Evolutionary conservation across 1,139 yeast genomes (phyloP), one percentile per base, ranked within the genome.

Genomic region (Candida anutae): DNA sequence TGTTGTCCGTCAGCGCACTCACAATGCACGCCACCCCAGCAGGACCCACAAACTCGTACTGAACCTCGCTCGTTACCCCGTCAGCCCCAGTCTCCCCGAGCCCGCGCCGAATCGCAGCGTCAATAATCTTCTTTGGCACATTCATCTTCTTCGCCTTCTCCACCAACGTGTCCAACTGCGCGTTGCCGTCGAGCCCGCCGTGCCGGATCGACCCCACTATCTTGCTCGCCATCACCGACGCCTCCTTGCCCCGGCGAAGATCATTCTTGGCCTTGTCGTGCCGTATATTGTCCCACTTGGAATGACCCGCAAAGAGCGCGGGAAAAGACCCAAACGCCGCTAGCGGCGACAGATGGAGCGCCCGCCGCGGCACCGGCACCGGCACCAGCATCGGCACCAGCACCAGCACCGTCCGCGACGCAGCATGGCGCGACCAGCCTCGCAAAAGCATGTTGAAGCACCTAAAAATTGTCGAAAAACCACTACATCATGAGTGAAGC

Each of bases 201-300:
- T 42, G 47, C 38, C 76, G 74, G 0, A 83, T 90, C 28, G 90
- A 82, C 23, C 81, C 66, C 10, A 79, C 74, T 33, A 90, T 83
- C 45, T 76, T 70, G 29, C 74, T 71, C 9, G 95, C 82, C 45
- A 81, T 63, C 43, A 78, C 73, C 40, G 81, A 80, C 6, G 88
- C 78, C 28, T 76, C 65, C 34, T 76, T 72, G 32, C 85, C 77
- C 45, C 74, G 74, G 36, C 72, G 75, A 11, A 88, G 84, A 54
- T 90, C 98, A 47, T 87, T 85, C 39, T 85, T 84, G 32, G 94
- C 94, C 56, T 90, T 90, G 50, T 84, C 94, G 46, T 87, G 96
- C 47, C 87, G 79, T 40, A 90, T 90, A 30, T 84, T 85, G 24
- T 94, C 84, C 98, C 98, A 90, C 55, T 88, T 90, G 23, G 84